Evolutionary conservation across 2,329 filamentous ascomycete species (phyloP), one percentile per base, ranked within the genome.

Genomic region (Chaetothyriales sp.): DNA sequence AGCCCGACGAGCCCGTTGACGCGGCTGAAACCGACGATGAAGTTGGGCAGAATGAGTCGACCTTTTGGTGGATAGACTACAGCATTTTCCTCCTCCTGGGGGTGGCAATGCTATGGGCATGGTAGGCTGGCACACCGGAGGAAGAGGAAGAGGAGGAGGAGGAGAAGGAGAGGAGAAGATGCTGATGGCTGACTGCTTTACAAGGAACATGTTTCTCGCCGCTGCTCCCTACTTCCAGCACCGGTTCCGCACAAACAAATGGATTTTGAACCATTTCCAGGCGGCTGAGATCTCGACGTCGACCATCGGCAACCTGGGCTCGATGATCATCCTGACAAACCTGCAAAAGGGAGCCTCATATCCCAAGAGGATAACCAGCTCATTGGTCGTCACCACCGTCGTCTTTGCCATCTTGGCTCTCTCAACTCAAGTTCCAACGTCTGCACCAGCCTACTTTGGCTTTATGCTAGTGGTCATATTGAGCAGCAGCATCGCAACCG

Each of bases 181-280:
- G 19, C 18, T 46, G 43, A 53, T 48, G 43, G 18, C 20, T 45
- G 26, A 46, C 44, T 12, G 20, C 28, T 56, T 15, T 47, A 42
- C 15, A 58, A 90, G 87, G 87, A 96, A 96, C 72, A 95, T 95
- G 90, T 95, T 96, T 67, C 79, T 96, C 59, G 90, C 92, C 45
- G 88, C 90, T 7, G 86, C 87, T 1, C 87, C 90, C 3, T 96
- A 96, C 72, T 95, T 96, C 69, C 81, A 89, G 62, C 75, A 73
- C 47, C 86, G 90, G 59, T 94, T 96, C 66, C 70, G 76, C 45
- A 73, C 75, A 53, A 79, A 82, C 63, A 70, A 78, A 49, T 84
- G 80, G 74, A 81, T 93, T 51, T 74, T 82, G 36, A 74, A 79
- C 56, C 86, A 88, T 71, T 96, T 94, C 70, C 90, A 95, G 65